These are phyloP conservation scores for Ajuga reptans DNA, from an alignment of 305 asterid genomes.

Conservation along the genomic window DNA sequence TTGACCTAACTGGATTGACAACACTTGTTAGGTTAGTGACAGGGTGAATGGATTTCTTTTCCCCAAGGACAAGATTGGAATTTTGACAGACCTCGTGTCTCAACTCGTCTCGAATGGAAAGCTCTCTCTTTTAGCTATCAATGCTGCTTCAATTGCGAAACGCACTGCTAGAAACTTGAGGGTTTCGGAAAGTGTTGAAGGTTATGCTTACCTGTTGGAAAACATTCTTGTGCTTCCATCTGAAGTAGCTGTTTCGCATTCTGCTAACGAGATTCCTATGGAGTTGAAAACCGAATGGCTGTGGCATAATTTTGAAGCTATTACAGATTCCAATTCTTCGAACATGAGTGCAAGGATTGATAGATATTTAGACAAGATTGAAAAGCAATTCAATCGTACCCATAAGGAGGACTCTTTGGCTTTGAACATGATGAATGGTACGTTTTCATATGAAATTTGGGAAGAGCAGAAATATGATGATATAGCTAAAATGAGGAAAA, in stretches of 20 bases:
- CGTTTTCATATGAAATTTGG: conserved; percentile 58
- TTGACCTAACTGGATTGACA: conserved; percentile 26
- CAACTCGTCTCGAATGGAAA: conserved; percentile 67
- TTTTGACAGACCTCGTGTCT: conserved; percentile 43
- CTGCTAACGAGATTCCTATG: conserved; percentile 39
- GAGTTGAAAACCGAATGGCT: conserved; percentile 54
- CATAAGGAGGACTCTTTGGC: conserved; percentile 28
- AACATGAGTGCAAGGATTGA: conserved; percentile 21
- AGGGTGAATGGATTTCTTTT: conserved; percentile 69
- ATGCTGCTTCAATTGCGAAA: conserved; percentile 53
- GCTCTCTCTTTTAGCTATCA: conserved; percentile 49
- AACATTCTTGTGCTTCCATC: conserved; percentile 61
- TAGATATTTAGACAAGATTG: conserved; percentile 30
- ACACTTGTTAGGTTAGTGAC: conserved; percentile 51
- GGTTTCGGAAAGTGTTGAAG: conserved; percentile 69
- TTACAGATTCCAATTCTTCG: conserved; percentile 22
- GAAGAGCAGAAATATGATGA: conserved; percentile 58
- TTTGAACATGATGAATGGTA: conserved; percentile 23
- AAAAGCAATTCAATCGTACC: conserved; percentile 43
- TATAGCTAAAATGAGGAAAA: conserved; percentile 40
- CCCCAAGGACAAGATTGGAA: conserved; percentile 46
- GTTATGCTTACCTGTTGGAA: conserved; percentile 70
- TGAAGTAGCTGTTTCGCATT: conserved; percentile 45
- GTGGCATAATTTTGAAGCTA: conserved; percentile 48
- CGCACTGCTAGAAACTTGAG: conserved; percentile 53